Base-by-base conservation (phyloP, 2,329 filamentous ascomycete species). In the Salinomyces thailandicus region DNA sequence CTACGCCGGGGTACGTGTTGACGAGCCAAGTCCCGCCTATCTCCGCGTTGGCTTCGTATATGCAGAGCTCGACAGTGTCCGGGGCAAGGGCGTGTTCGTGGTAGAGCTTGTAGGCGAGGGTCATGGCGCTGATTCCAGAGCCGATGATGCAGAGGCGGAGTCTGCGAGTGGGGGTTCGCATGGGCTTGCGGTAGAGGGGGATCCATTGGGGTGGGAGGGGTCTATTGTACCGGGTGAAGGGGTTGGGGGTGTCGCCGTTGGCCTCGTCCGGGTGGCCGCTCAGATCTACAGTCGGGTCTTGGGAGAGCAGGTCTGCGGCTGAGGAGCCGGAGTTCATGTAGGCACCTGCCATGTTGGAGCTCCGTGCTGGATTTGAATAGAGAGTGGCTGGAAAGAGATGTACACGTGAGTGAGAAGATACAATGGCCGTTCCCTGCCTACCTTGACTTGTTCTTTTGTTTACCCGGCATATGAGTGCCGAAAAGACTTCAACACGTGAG, bases 1-100 rank as follows among this genome's bases (percentile, higher is more conserved):
- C 51, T 42, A 63, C 61, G 4, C 63, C 64, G 0, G 62, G 62
- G 39, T 64, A 65, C 1, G 49, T 49, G 32, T 66, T 66, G 31
- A 61, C 62, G 3, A 61, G 46, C 49, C 47, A 54, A 0, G 62
- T 65, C 4, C 62, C 63, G 4, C 62, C 63, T 15, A 66, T 41
- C n/a, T 58, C 53, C 5, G 52, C 37, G 31, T 54, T 52, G 34
- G 59, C 56, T 42, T 68, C 65, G 38, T 64, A 68, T 32, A 68
- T 62, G 2, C 57, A 52, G 28, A 61, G 52, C 3, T 60, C 56
- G 13, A 63, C 47, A 13, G 52, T 47, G 14, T 57, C 51, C 9
- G 56, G 45, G 14, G 59, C 38, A 2, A 39, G 30, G 8, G 43
- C 48, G 38, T 54, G 52, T 29, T 57, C 52, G 38, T 63, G 54